Percentiles rank a stretch among this genome's conserved stretches.
Conservation (phyloP, 441 rosid genomes). For the Populus hybrid region DNA sequence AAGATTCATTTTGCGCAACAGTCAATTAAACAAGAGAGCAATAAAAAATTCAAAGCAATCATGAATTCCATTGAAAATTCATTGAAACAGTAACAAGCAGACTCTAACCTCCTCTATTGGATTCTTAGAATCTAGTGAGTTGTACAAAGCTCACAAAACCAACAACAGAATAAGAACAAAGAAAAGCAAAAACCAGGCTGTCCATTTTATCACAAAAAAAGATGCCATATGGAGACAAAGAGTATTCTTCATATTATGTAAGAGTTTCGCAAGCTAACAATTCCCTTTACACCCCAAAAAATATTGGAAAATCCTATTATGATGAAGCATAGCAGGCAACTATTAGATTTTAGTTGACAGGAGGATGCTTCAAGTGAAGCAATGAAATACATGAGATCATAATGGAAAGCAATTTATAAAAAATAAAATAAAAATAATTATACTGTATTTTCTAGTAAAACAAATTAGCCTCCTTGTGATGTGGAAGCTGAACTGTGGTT, state of each 20-base stretch:
- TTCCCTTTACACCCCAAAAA: neutral
- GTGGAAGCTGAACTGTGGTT: constrained; percentile 10
- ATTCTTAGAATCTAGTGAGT: neutral
- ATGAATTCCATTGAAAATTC: neutral
- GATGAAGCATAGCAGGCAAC: neutral
- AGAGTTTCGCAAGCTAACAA: neutral
- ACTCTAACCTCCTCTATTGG: constrained; percentile 1
- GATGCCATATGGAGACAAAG: neutral
- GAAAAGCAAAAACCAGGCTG: neutral
- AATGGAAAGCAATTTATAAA: neutral
- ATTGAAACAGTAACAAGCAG: constrained; percentile 2
- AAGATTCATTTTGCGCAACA: neutral
- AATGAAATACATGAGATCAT: neutral
- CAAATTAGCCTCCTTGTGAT: neutral
- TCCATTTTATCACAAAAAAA: neutral
- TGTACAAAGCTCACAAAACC: neutral
- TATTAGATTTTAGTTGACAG: neutral
- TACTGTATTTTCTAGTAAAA: neutral
- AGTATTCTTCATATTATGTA: neutral
- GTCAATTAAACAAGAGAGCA: neutral
- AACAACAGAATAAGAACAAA: neutral
- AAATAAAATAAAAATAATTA: neutral
- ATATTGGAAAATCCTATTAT: neutral
- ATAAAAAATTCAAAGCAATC: constrained; percentile 6
- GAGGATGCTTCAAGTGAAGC: neutral